Conservation (phyloP, 2,329 filamentous ascomycete species). For the Blastomyces percursus region DNA sequence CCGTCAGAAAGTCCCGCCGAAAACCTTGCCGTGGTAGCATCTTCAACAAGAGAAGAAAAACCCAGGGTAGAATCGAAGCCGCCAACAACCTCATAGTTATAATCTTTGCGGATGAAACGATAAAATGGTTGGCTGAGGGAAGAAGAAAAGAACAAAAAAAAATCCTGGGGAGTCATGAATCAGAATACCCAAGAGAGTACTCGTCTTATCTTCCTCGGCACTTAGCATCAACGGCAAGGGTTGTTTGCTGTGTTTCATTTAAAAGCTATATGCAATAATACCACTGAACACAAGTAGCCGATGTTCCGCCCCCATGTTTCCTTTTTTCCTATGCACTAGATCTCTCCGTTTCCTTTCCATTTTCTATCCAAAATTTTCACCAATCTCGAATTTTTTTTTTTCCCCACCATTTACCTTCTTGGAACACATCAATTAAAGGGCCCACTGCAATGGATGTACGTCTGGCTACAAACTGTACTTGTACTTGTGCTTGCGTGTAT, state of each 20-base stretch:
- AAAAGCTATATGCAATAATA: neutral
- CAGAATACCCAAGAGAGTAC: neutral
- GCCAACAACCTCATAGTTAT: neutral
- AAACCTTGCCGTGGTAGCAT: slow-evolving; percentile 5
- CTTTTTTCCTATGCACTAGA: neutral
- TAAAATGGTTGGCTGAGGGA: neutral
- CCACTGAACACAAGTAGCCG: neutral
- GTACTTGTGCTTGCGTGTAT: neutral
- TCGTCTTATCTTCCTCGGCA: neutral
- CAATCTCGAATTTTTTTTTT: neutral
- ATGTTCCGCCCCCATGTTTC: neutral
- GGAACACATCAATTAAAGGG: neutral
- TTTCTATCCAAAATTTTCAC: neutral
- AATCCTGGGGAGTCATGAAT: neutral
- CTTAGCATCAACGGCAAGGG: neutral
- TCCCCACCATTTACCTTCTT: neutral
- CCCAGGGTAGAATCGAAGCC: neutral
- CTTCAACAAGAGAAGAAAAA: neutral
- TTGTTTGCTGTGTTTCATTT: neutral
- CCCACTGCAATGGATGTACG: neutral
- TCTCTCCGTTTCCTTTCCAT: neutral
- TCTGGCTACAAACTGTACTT: neutral
- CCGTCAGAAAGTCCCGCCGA: slow-evolving; percentile 16
- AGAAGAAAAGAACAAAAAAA: neutral
- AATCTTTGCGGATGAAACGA: neutral